Percentiles rank a stretch among this genome's conserved stretches.
phyloP scores from a whole-genome alignment of 768 basidiomycete species.

The Kwoniella europaea region DNA sequence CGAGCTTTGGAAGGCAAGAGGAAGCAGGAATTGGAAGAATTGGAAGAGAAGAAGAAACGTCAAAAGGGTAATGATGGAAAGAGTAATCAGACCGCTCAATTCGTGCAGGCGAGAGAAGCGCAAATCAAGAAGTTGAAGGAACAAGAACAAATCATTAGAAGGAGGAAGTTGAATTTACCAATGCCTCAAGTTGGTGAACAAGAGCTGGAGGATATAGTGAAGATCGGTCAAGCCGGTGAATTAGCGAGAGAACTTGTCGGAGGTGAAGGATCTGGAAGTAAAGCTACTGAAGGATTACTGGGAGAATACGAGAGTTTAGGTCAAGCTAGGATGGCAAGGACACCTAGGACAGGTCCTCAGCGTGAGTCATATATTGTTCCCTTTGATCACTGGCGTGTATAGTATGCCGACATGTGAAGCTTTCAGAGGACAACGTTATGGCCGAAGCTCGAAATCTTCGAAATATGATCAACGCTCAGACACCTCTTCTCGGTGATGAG shows the following conservation, averaged over 20 bases:
- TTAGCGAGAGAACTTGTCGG: slow-evolving; percentile 76
- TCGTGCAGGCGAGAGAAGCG: slow-evolving; percentile 93
- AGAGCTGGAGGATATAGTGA: slow-evolving; percentile 97
- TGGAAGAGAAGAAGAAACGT: slow-evolving; percentile 78
- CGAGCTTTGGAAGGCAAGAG: slow-evolving; percentile 95
- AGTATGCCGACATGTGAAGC: background rate
- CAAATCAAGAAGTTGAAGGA: slow-evolving; percentile 98
- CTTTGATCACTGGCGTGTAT: background rate
- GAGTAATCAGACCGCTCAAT: slow-evolving; percentile 71
- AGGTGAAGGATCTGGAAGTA: slow-evolving; percentile 67
- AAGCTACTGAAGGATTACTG: slow-evolving; percentile 73
- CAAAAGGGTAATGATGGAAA: slow-evolving; percentile 76
- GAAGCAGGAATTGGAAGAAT: slow-evolving; percentile 87
- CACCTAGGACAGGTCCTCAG: slow-evolving; percentile 91
- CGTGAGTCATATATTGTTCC: slow-evolving; percentile 64
- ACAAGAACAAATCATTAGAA: slow-evolving; percentile 88
- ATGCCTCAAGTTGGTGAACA: slow-evolving; percentile 89
- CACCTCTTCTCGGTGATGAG: slow-evolving; percentile 93
- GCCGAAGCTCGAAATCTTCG: slow-evolving; percentile 93
- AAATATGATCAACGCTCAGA: slow-evolving; percentile 89
- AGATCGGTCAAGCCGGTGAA: slow-evolving; percentile 92
- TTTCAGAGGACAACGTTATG: slow-evolving; percentile 86
- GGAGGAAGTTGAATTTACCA: slow-evolving; percentile 82
- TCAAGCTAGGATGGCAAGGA: slow-evolving; percentile 86
- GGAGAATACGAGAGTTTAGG: slow-evolving; percentile 92